Evolutionary conservation across 2,329 filamentous ascomycete species (phyloP), one percentile per base, ranked within the genome.

Genomic region (Claviceps sp.): DNA sequence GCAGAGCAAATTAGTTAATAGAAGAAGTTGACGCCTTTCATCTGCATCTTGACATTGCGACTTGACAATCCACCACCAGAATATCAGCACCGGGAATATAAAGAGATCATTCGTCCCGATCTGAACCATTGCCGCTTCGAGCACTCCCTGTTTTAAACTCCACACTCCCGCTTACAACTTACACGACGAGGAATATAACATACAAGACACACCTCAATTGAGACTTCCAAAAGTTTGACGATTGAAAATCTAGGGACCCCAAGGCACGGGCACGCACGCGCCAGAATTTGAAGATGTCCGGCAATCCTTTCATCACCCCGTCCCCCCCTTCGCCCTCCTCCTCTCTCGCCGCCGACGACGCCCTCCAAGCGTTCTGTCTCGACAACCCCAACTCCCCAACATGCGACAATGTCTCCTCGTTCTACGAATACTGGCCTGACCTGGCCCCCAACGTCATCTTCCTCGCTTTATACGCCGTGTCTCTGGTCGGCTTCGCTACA

Each of bases 391-490:
- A 58, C 30, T 40, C 56, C 8, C 47, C 54, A 14, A 40, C 56
- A n/a, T 71, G 69, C 58, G 56, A 57, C 6, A 34, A 62, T n/a
- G 63, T 69, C n/a, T 41, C 26, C 18, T 61, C 56, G 53, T 73
- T 69, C 59, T 78, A 82, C 60, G 59, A 69, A 44, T 83, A 83
- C 62, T 63, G 67, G 14, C 68, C 80, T 42, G 64, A 68, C 37
- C 61, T 81, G 1, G 63, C 65, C 9, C 73, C 77, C 50, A 82
- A 82, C 58, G 66, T 68, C 45, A 59, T 70, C 46, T 79, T 78
- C 58, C 56, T 75, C 1, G 70, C 64, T 44, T 57, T 82, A 50
- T 82, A 80, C 61, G 59, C 55, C 46, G 47, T 73, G 41, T 73
- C 71, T 4, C 57, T 72, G 5, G 14, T 78, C 44, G 60, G 65